Evolutionary conservation across 2,329 filamentous ascomycete genomes (phyloP), one percentile per base, ranked within the genome.

Genomic region (Aspergillus hortae): DNA sequence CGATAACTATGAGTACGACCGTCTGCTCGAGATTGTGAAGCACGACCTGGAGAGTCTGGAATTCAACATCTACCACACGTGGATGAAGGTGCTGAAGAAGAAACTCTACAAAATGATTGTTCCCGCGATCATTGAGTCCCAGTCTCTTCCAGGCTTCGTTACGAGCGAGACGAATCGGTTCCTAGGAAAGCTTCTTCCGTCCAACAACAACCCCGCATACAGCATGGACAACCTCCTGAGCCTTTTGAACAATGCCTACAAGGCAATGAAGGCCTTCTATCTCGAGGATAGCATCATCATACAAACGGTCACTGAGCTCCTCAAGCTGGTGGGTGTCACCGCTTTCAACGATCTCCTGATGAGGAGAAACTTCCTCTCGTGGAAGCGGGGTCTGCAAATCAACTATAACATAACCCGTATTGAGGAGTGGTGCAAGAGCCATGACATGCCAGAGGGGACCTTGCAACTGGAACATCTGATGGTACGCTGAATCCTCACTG

Each of bases 71-170:
- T 99, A 99, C 75, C 94, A 99, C 76, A 99, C 94, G 23, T 99
- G 94, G 94, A 99, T 99, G 94, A 99, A 99, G 81, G 90, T 96
- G 52, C 78, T 99, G 67, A 99, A 99, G 83, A 96, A 96, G 85
- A 96, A 95, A 78, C 82, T 99, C 58, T 90, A 95, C 66, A 97
- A 97, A 83, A 99, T 99, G 94, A 95, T 99, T 67, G 95, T 99
- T 48, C 94, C 94, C 1, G 94, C 94, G 51, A 99, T 99, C 71
- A 99, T 99, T 67, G 94, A 99, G 73, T 97, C 92, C 44, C 94
- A 99, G 73, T 97, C 94, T 21, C 85, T 99, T 56, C 94, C 94
- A 47, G 94, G 94, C 62, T 99, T 99, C 72, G 94, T 99, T 61
- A 99, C 94, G 54, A 99, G 95, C 73, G 94, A 99, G 78, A 95